Evolutionary conservation across 805 yeast genomes (phyloP), one percentile per base, ranked within the genome.

Genomic region (Candida anglica): DNA sequence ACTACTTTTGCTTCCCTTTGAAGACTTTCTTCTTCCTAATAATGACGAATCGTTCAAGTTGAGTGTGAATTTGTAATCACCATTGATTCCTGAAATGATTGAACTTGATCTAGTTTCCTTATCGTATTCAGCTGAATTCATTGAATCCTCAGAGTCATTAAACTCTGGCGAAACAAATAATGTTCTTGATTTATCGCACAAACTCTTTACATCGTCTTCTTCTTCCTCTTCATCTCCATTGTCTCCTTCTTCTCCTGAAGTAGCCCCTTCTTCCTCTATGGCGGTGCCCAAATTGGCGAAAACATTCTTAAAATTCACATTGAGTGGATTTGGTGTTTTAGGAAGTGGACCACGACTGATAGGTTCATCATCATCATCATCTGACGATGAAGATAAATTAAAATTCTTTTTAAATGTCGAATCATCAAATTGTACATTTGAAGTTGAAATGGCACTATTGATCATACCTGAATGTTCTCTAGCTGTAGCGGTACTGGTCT

Each of bases 1-100:
- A 21, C 10, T 11, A 21, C 23, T 11, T 21, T 15, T 17, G 18
- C 25, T 32, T 18, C 28, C 15, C 28, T 32, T 48, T 3, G 63
- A 56, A 4, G 63, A 56, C 40, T 67, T 68, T 30, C 87, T 62
- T 35, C 87, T 63, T 29, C 77, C 73, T 24, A 82, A 58, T 39
- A 82, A 56, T 20, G 81, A 80, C 28, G 86, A 77, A 15, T 81
- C 81, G 36, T 77, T 77, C 47, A 82, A 54, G 40, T 74, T 77
- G 38, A 82, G 63, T 34, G 81, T 82, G 43, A 81, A 77, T 41
- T 66, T 65, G 42, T 53, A 61, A 33, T 62, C 69, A 4, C 67
- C 69, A 31, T 54, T 60, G 2, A 59, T 52, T 14, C 66, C 66
- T 11, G 68, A 58, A 13, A 65, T 59, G 4, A 65, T 58, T 3